A percentile compares a stretch with the other conserved stretches of the same genome.
Conservation (phyloP, 805 yeast species). For the Maudiozyma bulderi region DNA sequence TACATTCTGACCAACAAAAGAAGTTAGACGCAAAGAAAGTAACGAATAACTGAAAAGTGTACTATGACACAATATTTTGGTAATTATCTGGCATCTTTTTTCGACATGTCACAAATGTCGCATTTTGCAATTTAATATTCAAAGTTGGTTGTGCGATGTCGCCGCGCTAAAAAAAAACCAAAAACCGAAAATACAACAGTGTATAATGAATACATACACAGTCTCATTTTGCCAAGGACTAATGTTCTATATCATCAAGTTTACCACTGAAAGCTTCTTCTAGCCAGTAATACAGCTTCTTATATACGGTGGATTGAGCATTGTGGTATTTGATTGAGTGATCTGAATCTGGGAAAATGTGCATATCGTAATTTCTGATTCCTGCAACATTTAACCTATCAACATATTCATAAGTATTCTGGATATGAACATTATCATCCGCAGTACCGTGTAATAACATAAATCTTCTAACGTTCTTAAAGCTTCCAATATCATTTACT, state of each 20-base stretch:
- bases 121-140: too few relatives aligned
- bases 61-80: too few relatives aligned
- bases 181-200: neutral
- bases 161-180: neutral
- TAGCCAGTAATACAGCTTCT: conserved; percentile 63
- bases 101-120: too few relatives aligned
- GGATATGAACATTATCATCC: conserved; percentile 77
- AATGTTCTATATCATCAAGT: conserved; percentile 11
- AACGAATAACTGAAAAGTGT: too few relatives aligned
- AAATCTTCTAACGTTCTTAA: conserved; percentile 45
- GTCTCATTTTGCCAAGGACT: neutral
- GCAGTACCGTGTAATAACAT: conserved; percentile 74
- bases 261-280: conserved; percentile 42
- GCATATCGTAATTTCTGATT: conserved; percentile 76
- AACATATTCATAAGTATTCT: conserved; percentile 52
- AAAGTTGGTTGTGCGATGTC: too few relatives aligned
- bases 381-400: conserved; percentile 44
- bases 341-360: conserved; percentile 86
- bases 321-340: conserved; percentile 75
- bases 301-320: conserved; percentile 65
- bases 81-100: too few relatives aligned
- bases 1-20: too few relatives aligned
- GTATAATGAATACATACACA: neutral
- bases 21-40: too few relatives aligned
- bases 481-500: conserved; percentile 33